phyloP scores from a whole-genome alignment of 306 rosid species.

The Gleditsia sinensis region DNA sequence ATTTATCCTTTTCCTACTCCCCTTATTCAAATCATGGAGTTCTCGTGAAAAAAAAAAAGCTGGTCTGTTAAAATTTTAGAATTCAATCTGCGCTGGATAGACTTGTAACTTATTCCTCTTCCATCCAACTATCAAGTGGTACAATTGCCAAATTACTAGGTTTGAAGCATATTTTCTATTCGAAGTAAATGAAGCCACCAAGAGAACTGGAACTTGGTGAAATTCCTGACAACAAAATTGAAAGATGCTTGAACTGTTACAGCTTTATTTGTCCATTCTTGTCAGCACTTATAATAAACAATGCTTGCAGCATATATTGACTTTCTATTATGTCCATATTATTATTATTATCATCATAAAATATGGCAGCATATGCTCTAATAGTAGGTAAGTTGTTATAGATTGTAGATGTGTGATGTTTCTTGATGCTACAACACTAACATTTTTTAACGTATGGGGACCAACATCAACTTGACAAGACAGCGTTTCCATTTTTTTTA shows the following conservation, averaged over 20 bases:
- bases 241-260: not conserved
- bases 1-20: too few species aligned
- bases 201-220: not conserved
- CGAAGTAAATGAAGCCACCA: not conserved
- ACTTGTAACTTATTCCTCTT: too few species aligned
- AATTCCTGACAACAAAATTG: not conserved
- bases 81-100: too few species aligned
- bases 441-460: not conserved
- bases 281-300: not conserved
- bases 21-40: too few species aligned
- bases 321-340: not conserved
- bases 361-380: not conserved
- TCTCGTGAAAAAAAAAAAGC: too few species aligned
- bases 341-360: not conserved
- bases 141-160: not conserved
- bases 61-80: too few species aligned
- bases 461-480: not conserved
- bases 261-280: too few species aligned
- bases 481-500: too few species aligned
- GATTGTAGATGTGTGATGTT: not conserved
- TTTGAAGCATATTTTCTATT: not conserved
- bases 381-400: not conserved
- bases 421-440: slow-evolving; percentile 18
- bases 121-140: not conserved
- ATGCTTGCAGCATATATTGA: not conserved